Evolutionary conservation across 805 yeast species (phyloP).

Genomic region (Wickerhamomyces alni): DNA sequence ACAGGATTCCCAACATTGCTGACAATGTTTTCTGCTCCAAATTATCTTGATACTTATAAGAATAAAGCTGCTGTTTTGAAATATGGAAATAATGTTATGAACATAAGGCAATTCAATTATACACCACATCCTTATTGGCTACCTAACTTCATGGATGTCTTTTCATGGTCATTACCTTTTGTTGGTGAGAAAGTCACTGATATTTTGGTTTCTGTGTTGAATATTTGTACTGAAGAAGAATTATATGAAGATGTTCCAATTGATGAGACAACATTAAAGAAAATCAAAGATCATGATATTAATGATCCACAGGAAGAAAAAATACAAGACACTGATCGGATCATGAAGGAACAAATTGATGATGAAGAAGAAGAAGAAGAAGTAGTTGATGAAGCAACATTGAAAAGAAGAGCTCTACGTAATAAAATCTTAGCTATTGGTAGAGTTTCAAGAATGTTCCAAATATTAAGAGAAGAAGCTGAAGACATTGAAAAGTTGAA

Average conservation of each 20-base stretch:
- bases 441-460: constrained; percentile 89
- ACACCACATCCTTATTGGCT: constrained; percentile 96
- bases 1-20: constrained; percentile 87
- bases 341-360: background rate
- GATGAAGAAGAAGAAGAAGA: background rate
- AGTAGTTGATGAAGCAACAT: constrained; percentile 22
- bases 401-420: constrained; percentile 51
- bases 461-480: constrained; percentile 79
- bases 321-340: background rate
- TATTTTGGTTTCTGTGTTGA: constrained; percentile 82
- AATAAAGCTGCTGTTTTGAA: constrained; percentile 94
- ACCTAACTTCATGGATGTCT: constrained; percentile 95
- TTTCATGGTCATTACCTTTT: constrained; percentile 95
- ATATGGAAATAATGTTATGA: constrained; percentile 89
- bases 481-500: constrained; percentile 81
- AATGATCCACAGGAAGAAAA: background rate
- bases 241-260: constrained; percentile 67
- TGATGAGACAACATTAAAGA: constrained; percentile 18
- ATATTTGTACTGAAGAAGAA: constrained; percentile 94
- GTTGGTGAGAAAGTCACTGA: constrained; percentile 96
- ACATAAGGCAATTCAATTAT: constrained; percentile 87
- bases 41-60: constrained; percentile 85
- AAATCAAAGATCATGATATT: constrained; percentile 5
- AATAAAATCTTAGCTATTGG: constrained; percentile 94
- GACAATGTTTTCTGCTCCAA: constrained; percentile 93